Conservation (phyloP, 306 rosid genomes). For the Astragalus membranaceus region DNA sequence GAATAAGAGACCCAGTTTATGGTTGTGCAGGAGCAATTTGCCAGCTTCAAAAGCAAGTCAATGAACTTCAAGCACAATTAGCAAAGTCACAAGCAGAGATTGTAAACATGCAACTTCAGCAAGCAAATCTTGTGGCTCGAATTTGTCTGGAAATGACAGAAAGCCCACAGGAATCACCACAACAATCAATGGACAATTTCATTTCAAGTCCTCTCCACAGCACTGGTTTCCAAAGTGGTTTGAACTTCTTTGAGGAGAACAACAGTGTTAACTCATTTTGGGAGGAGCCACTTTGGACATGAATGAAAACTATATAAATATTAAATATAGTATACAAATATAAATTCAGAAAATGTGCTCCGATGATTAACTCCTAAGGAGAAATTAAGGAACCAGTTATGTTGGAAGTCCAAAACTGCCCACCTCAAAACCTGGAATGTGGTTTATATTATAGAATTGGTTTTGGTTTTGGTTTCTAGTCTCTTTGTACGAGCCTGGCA, state of each 20-base stretch:
- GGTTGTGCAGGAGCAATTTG: conserved; percentile 93
- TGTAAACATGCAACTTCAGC: conserved; percentile 77
- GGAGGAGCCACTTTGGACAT: conserved; percentile 88
- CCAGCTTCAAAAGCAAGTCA: conserved; percentile 78
- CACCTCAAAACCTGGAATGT: no score
- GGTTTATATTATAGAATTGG: background rate
- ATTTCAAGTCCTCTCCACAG: conserved; percentile 17
- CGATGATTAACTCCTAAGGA: conserved; percentile 61
- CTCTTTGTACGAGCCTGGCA: no score
- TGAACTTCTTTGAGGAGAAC: conserved; percentile 46
- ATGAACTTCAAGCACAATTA: conserved; percentile 77
- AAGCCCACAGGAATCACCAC: conserved; percentile 40
- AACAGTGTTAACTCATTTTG: conserved; percentile 35
- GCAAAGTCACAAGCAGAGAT: conserved; percentile 84
- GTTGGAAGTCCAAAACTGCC: no score
- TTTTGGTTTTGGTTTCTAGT: background rate
- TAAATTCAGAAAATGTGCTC: background rate
- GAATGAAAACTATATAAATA: conserved; percentile 16
- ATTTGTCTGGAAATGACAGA: conserved; percentile 75
- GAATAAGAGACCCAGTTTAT: conserved; percentile 84
- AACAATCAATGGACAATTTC: conserved; percentile 42
- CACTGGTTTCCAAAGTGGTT: conserved; percentile 28
- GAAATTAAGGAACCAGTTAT: conserved; percentile 26
- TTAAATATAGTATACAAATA: background rate
- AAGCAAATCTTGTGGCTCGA: conserved; percentile 67